These are phyloP conservation scores for Vigna radiata DNA, from an alignment of 306 rosid genomes.

Conservation along the genomic window DNA sequence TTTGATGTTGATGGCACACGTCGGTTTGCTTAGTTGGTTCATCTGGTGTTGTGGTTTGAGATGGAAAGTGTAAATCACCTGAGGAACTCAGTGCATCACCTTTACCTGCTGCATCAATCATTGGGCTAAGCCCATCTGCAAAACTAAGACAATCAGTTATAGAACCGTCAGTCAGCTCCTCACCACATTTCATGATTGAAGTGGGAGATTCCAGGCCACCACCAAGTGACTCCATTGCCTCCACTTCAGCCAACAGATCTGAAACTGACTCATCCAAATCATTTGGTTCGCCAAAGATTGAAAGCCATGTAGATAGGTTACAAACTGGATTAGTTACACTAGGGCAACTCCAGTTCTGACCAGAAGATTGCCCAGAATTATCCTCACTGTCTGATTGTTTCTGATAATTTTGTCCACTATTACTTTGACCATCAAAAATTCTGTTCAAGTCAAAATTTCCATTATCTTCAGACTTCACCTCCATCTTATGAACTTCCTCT, in stretches of 20 bases:
- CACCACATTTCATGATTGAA: slow-evolving; percentile 63
- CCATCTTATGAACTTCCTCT: slow-evolving; percentile 51
- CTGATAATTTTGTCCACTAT: slow-evolving; percentile 54
- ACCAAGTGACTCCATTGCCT: slow-evolving; percentile 83
- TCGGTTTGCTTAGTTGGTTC: slow-evolving; percentile 55
- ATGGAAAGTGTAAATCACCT: slow-evolving; percentile 60
- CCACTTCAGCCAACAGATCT: slow-evolving; percentile 93
- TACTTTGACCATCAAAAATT: slow-evolving; percentile 57
- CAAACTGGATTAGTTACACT: slow-evolving; percentile 49
- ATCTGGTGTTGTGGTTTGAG: slow-evolving; percentile 54
- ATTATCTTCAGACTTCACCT: slow-evolving; percentile 46
- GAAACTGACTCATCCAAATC: slow-evolving; percentile 90
- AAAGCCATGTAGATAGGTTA: slow-evolving; percentile 66
- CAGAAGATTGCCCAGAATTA: slow-evolving; percentile 78
- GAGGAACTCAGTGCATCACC: slow-evolving; percentile 81
- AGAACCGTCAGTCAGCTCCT: slow-evolving; percentile 66
- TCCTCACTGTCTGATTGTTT: slow-evolving; percentile 75
- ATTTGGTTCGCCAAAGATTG: slow-evolving; percentile 61
- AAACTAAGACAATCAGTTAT: slow-evolving; percentile 70
- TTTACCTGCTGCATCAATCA: slow-evolving; percentile 75
- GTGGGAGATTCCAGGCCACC: slow-evolving; percentile 76
- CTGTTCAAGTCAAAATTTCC: slow-evolving; percentile 58
- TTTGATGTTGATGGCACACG: slow-evolving; percentile 53
- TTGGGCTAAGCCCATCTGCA: slow-evolving; percentile 67
- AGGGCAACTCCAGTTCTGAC: slow-evolving; percentile 68